Evolutionary conservation across 208 protist genomes (phyloP), one percentile per base, ranked within the genome.

Genomic region (Trypanosoma avium): DNA sequence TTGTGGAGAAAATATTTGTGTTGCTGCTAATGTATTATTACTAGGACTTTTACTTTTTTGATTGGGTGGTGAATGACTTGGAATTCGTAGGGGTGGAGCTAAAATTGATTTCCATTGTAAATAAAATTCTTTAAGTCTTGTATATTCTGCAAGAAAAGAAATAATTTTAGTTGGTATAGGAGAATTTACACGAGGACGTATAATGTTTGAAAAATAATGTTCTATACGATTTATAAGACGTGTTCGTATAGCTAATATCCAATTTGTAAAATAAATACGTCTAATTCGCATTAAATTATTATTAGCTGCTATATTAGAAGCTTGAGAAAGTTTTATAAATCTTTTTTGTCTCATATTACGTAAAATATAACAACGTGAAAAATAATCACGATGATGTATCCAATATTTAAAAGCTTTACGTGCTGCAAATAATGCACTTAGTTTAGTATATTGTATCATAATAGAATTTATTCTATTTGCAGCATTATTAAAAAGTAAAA

Each of bases 291-390:
- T 54, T 7, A 13, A 22, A 49, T n/a, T 30, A 40, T 40, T 54
- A 10, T 54, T 43, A 22, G 45, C 30, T 5, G 74, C 12, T 0
- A 53, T 49, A 17, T 32, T 24, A n/a, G 71, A 60, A 5, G 72
- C 26, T 2, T 40, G 43, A 10, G 35, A 33, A 47, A 75, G 58
- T 24, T 60, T 59, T 40, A 68, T 29, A 33, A 86, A 49, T 17
- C 83, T 71, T 15, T 53, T 68, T 21, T 66, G 48, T 30, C 79
- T 73, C 60, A 86, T 70, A 10, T 58, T 54, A 1, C 83, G 79
- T 63, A 93, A 72, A 21, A 84, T 22, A 70, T 89, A 79, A 56
- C 70, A 58, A 53, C 75, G 76, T 0, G 56, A 61, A 36, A 82
- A 94, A 24, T 82, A 45, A n/a, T 45, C 22, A 12, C 48, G 46